A percentile compares a stretch with the other conserved stretches of the same genome.
phyloP scores from a whole-genome alignment of 441 rosid genomes.

The Pelargonium australe region DNA sequence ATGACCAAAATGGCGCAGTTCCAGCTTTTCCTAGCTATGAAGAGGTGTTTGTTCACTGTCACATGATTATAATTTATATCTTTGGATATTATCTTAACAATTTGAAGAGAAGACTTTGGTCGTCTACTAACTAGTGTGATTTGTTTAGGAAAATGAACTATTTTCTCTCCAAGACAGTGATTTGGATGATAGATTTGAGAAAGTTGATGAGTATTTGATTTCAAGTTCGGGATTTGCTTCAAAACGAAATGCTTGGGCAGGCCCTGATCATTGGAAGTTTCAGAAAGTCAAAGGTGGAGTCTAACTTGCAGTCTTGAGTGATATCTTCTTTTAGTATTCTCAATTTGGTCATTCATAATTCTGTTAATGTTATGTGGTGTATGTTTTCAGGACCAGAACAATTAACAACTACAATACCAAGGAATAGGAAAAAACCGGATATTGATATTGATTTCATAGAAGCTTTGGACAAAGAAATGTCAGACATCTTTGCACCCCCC shows the following conservation, averaged over 20 bases:
- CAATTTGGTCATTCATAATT: conserved; percentile 18
- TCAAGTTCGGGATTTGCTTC: conserved; percentile 56
- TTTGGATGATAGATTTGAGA: conserved; percentile 44
- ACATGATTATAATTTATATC: not conserved
- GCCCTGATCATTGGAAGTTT: conserved; percentile 96
- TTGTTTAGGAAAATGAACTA: conserved; percentile 46
- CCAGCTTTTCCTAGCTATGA: conserved; percentile 40
- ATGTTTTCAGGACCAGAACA: conserved; percentile 36
- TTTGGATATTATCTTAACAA: not conserved
- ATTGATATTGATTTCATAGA: conserved; percentile 65
- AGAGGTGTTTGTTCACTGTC: conserved; percentile 40
- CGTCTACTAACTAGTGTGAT: not conserved
- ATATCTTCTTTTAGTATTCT: conserved; percentile 13
- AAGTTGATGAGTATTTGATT: conserved; percentile 55
- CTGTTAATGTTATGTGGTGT: conserved; percentile 14
- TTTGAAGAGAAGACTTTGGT: conserved; percentile 7
- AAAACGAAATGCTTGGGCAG: conserved; percentile 95
- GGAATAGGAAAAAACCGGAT: conserved; percentile 56
- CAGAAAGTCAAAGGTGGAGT: conserved; percentile 58
- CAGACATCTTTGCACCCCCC: conserved; percentile 68
- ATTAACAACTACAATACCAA: conserved; percentile 42
- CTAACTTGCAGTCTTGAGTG: conserved; percentile 4
- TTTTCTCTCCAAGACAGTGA: conserved; percentile 37
- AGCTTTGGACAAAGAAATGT: conserved; percentile 57
- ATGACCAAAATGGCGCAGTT: conserved; percentile 43